phyloP scores from a whole-genome alignment of 768 basidiomycete genomes.

The Basidioascus undulatus region DNA sequence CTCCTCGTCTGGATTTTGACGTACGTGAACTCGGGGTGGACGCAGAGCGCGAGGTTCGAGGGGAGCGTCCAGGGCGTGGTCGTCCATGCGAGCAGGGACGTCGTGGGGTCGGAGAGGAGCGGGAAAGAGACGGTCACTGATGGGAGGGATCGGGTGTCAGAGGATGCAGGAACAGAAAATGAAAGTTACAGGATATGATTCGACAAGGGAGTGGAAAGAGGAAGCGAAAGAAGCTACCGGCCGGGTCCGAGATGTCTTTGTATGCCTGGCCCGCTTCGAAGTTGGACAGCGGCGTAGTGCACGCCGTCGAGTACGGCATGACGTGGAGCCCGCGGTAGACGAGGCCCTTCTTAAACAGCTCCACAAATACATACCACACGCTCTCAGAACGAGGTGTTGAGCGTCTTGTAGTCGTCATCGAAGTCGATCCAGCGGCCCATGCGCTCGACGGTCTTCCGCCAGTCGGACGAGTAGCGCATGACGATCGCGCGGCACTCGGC shows the following conservation, averaged over 20 bases:
- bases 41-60: conserved; percentile 81
- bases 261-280: conserved; percentile 89
- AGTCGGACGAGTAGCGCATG: conserved; percentile 86
- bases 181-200: not conserved
- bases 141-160: not conserved
- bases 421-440: conserved; percentile 99
- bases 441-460: conserved; percentile 82
- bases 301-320: conserved; percentile 95
- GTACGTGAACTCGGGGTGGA: conserved; percentile 86
- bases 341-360: conserved; percentile 73
- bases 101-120: conserved; percentile 73
- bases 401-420: conserved; percentile 96
- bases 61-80: conserved; percentile 98
- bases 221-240: conserved; percentile 27
- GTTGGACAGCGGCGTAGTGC: conserved; percentile 86
- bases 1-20: conserved; percentile 87
- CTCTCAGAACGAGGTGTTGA: conserved; percentile 80
- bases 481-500: conserved; percentile 88
- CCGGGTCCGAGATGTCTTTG: conserved; percentile 79
- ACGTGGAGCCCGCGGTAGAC: conserved; percentile 85
- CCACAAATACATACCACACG: conserved; percentile 95
- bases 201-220: not conserved
- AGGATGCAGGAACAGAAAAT: not conserved
- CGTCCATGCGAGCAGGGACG: conserved; percentile 86
- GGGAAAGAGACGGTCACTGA: conserved; percentile 78